phyloP scores from a whole-genome alignment of 148 eudicot species.

The Bassia scoparia region DNA sequence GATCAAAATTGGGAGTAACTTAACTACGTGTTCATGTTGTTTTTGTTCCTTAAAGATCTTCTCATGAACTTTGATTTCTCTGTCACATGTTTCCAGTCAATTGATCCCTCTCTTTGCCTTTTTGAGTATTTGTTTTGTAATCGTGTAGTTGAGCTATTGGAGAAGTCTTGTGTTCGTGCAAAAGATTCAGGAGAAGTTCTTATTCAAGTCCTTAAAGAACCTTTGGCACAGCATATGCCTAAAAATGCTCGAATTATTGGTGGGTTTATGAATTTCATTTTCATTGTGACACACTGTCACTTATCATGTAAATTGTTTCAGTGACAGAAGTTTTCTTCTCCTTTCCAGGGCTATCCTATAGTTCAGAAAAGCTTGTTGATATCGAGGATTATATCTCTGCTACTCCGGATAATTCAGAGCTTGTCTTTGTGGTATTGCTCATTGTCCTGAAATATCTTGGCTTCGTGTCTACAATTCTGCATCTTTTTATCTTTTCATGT shows the following conservation, averaged over 20 bases:
- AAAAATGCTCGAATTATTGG: slow-evolving; percentile 27
- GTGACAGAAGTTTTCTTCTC: background rate
- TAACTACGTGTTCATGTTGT: background rate
- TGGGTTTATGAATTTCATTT: background rate
- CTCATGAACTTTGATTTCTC: background rate
- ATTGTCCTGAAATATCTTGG: background rate
- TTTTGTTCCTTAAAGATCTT: background rate
- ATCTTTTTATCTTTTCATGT: background rate
- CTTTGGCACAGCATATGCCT: slow-evolving; percentile 27
- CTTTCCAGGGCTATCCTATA: slow-evolving; percentile 25
- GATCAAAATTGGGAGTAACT: background rate
- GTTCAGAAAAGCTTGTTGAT: slow-evolving; percentile 31
- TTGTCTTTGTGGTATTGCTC: slow-evolving; percentile 30
- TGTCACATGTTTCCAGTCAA: background rate
- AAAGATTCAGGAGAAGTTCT: slow-evolving; percentile 33
- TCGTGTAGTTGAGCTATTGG: slow-evolving; percentile 28
- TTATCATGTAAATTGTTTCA: background rate
- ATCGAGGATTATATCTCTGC: slow-evolving; percentile 30
- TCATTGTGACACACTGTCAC: background rate
- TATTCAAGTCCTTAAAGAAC: slow-evolving; percentile 27
- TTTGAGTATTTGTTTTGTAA: background rate
- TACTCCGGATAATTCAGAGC: slow-evolving; percentile 23
- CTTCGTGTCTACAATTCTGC: background rate
- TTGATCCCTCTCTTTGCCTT: background rate
- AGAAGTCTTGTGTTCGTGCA: slow-evolving; percentile 30